A percentile compares a stretch with the other conserved stretches of the same genome.
These are phyloP conservation scores for Monosporascus sp. DNA, from an alignment of 2,329 filamentous ascomycete species.

Conservation along the genomic window DNA sequence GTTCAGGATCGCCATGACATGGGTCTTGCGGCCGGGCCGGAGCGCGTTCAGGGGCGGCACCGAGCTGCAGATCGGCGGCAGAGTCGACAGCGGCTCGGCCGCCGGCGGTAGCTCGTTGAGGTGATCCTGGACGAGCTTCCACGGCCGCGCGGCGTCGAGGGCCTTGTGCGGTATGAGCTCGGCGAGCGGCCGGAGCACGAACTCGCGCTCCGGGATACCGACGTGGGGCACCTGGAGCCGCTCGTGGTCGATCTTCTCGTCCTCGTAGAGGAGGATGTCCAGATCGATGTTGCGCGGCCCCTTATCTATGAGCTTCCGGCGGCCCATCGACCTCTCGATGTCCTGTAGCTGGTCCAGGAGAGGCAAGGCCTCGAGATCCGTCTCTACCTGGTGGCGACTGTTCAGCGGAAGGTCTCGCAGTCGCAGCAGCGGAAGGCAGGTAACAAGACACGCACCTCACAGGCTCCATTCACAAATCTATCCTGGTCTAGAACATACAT, in stretches of 20 bases:
- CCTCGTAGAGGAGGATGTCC: conserved; percentile 80
- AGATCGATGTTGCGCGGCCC: conserved; percentile 92
- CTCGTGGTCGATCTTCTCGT: conserved; percentile 58
- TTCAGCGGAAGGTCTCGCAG: not conserved
- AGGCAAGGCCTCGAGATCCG: conserved; percentile 65
- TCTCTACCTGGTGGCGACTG: conserved; percentile 61
- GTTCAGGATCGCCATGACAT: conserved; percentile 92
- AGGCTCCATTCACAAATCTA: conserved; percentile 85
- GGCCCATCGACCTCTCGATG: conserved; percentile 75
- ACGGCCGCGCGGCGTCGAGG: conserved; percentile 47
- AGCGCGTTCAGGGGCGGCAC: conserved; percentile 54
- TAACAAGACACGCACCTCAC: conserved; percentile 59
- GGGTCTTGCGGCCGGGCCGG: conserved; percentile 56
- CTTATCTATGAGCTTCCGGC: conserved; percentile 83
- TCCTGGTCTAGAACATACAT: conserved; percentile 95
- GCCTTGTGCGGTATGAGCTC: conserved; percentile 59
- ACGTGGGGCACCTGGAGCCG: conserved; percentile 80
- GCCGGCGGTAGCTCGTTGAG: conserved; percentile 51
- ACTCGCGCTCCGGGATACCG: conserved; percentile 84
- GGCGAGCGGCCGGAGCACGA: conserved; percentile 81
- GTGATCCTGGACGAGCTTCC: conserved; percentile 56
- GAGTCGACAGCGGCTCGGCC: conserved; percentile 47
- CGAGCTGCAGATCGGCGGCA: conserved; percentile 48
- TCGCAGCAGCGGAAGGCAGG: not conserved
- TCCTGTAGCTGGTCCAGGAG: conserved; percentile 76